A percentile compares a stretch with the other conserved stretches of the same genome.
These are phyloP conservation scores for Ramularia collo-cygni DNA, from an alignment of 2,329 filamentous ascomycete genomes.

Conservation along the genomic window DNA sequence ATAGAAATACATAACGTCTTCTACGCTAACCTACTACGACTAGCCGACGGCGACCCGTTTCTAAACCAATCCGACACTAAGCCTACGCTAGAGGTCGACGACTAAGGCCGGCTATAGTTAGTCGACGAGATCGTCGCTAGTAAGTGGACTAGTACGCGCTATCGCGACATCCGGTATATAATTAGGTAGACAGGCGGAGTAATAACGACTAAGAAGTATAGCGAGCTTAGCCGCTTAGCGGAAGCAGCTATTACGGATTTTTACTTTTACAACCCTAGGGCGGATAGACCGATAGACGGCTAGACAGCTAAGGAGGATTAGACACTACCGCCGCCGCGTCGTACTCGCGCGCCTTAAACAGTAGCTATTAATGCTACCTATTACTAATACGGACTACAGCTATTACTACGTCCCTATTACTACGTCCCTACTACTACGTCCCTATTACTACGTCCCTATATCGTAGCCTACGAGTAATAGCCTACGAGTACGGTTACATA, in stretches of 20 bases:
- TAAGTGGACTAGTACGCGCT: background rate
- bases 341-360: too few species aligned
- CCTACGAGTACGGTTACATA: too few species aligned
- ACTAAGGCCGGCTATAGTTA: background rate
- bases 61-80: background rate
- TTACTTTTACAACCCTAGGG: constrained; percentile 1
- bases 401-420: too few species aligned
- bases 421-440: too few species aligned
- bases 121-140: background rate
- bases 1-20: constrained; percentile 1
- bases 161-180: background rate
- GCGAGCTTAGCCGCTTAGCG: background rate
- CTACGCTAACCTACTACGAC: constrained; percentile 1
- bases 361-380: too few species aligned
- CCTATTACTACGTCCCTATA: too few species aligned
- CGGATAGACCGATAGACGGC: too few species aligned
- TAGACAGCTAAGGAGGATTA: too few species aligned
- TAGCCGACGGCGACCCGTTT: background rate
- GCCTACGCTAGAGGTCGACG: background rate
- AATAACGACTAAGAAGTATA: background rate
- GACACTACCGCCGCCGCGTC: too few species aligned
- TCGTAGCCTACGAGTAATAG: too few species aligned
- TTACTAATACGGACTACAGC: too few species aligned
- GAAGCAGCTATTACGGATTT: background rate
- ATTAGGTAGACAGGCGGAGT: background rate